Conservation (phyloP, 345 rosid species). For the Bruguiera parviflora region DNA sequence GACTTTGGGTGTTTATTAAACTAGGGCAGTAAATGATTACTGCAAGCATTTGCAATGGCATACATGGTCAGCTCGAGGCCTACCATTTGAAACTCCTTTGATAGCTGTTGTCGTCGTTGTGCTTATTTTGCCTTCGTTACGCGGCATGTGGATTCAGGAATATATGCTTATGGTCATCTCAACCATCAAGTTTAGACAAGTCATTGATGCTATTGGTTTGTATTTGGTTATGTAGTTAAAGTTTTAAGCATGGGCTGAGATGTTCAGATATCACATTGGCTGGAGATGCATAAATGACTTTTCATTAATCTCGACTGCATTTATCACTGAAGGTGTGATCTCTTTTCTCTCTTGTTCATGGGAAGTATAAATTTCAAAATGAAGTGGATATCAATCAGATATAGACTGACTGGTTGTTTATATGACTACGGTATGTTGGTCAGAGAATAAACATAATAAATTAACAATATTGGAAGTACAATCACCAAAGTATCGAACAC, state of each 20-base stretch:
- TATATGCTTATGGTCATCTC: too few species aligned
- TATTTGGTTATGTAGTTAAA: too few species aligned
- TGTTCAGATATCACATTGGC: too few species aligned
- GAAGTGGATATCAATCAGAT: neutral
- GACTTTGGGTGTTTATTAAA: neutral
- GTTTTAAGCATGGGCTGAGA: too few species aligned
- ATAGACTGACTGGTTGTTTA: neutral
- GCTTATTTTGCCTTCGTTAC: neutral
- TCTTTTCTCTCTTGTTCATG: too few species aligned
- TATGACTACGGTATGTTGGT: neutral
- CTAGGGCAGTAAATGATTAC: neutral
- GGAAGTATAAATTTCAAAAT: too few species aligned
- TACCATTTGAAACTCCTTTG: neutral
- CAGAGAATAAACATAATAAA: neutral
- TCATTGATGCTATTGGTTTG: too few species aligned
- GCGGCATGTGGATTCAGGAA: neutral
- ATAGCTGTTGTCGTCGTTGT: neutral
- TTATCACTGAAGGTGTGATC: too few species aligned
- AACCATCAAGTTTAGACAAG: too few species aligned
- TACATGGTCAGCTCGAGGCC: too few species aligned
- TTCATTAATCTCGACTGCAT: too few species aligned
- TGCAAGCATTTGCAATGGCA: neutral
- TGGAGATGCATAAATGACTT: too few species aligned
- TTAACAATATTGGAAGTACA: slow-evolving; percentile 5
- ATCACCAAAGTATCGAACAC: slow-evolving; percentile 1